A percentile compares a stretch with the other conserved stretches of the same genome.
These are phyloP conservation scores for Hysterangium stoloniferum DNA, from an alignment of 768 basidiomycete genomes.

Conservation along the genomic window DNA sequence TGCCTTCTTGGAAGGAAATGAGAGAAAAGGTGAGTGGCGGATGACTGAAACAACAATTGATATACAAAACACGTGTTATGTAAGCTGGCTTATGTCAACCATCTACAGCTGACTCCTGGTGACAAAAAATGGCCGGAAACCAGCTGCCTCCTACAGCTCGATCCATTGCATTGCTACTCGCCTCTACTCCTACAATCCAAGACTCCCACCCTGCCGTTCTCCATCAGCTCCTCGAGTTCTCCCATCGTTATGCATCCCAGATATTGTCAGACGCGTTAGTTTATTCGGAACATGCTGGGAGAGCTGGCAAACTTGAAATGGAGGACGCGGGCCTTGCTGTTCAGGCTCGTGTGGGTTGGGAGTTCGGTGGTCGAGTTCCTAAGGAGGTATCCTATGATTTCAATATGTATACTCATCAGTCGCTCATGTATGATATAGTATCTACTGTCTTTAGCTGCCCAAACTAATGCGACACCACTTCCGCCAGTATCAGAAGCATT, in stretches of 20 bases:
- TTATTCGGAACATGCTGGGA: conserved; percentile 81
- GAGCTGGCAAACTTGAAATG: conserved; percentile 70
- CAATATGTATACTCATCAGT: not conserved
- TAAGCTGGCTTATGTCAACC: not conserved
- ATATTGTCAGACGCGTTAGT: conserved; percentile 79
- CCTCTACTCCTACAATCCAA: conserved; percentile 76
- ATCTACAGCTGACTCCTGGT: not conserved
- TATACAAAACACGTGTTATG: not conserved
- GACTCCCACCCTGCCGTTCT: conserved; percentile 83
- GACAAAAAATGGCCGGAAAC: conserved; percentile 34
- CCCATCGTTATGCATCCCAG: conserved; percentile 76
- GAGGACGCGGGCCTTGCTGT: conserved; percentile 77
- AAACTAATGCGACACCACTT: conserved; percentile 73
- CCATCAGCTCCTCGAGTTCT: conserved; percentile 81
- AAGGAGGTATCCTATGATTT: conserved; percentile 59
- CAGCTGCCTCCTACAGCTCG: conserved; percentile 80
- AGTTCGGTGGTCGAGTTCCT: conserved; percentile 81
- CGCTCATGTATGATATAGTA: conserved; percentile 38
- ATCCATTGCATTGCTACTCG: conserved; percentile 74
- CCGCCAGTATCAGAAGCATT: conserved; percentile 85
- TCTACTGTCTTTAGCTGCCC: conserved; percentile 68
- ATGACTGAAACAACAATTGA: not conserved
- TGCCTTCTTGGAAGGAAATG: not conserved
- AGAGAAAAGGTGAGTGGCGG: no score
- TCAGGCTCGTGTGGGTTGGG: conserved; percentile 88